Conservation (phyloP, 441 rosid species). For the Erodium chrysanthum region DNA sequence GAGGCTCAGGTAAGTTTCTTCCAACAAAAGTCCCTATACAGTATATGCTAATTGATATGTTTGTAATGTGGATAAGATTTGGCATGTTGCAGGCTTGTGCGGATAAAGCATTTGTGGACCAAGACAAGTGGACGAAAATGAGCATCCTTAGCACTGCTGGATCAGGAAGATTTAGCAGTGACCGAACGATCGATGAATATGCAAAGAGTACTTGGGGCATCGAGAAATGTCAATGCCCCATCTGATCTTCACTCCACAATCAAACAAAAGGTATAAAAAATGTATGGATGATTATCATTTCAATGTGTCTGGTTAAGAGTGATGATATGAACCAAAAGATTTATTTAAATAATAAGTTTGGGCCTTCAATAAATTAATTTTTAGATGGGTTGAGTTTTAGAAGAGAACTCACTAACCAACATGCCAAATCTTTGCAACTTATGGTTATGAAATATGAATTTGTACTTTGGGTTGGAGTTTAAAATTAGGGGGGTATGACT, state of each 20-base stretch:
- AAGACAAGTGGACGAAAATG: conserved; percentile 40
- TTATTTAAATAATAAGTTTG: too few relatives aligned
- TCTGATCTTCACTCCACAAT: conserved; percentile 15
- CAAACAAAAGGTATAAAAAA: neutral
- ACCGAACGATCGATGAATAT: conserved; percentile 39
- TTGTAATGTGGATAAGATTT: neutral
- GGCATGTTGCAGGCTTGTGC: conserved; percentile 31
- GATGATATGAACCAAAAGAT: too few relatives aligned
- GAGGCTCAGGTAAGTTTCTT: conserved; percentile 39
- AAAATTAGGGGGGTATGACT: too few relatives aligned
- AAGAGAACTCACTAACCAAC: too few relatives aligned
- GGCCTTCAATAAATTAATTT: too few relatives aligned
- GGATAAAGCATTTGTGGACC: conserved; percentile 38
- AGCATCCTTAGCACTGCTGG: conserved; percentile 44
- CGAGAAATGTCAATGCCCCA: conserved; percentile 37
- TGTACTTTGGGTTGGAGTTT: too few relatives aligned
- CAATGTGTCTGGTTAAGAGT: neutral
- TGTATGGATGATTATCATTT: neutral
- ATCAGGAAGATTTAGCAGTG: conserved; percentile 44
- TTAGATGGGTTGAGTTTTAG: too few relatives aligned
- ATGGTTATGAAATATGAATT: too few relatives aligned
- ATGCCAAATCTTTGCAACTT: too few relatives aligned
- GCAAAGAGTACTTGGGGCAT: conserved; percentile 39
- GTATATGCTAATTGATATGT: neutral
- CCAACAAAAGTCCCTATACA: neutral